A percentile compares a stretch with the other conserved stretches of the same genome.
These are phyloP conservation scores for Leptomonas seymouri DNA, from an alignment of 208 protist genomes.

Conservation along the genomic window DNA sequence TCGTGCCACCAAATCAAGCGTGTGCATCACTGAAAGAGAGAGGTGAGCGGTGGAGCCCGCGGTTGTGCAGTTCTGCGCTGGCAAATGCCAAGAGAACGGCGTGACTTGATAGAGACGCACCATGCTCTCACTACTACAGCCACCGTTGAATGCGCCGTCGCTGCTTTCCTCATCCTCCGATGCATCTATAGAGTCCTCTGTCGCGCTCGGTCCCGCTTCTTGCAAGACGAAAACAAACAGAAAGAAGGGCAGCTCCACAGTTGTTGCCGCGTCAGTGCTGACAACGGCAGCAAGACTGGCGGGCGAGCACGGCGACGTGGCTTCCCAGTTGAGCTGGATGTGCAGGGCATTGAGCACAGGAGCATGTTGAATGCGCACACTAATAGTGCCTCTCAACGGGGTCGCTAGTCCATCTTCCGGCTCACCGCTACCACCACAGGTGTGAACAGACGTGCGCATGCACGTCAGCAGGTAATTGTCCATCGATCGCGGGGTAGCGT, in stretches of 20 bases:
- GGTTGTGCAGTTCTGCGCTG: neutral
- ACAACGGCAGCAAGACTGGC: neutral
- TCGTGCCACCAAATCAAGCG: slow-evolving; percentile 24
- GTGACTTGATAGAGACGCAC: slow-evolving; percentile 30
- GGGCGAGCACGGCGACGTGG: neutral
- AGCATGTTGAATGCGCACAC: slow-evolving; percentile 25
- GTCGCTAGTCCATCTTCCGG: neutral
- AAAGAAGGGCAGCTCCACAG: slow-evolving; percentile 29
- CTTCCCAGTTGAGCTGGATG: slow-evolving; percentile 26
- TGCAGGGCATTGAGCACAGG: slow-evolving; percentile 18
- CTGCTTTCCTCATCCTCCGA: neutral
- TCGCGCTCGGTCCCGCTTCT: neutral
- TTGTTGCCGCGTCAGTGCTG: neutral
- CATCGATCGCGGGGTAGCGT: neutral
- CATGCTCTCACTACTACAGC: neutral
- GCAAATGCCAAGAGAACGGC: slow-evolving; percentile 24
- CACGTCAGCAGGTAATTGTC: neutral
- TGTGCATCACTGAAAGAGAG: slow-evolving; percentile 16
- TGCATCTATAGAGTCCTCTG: neutral
- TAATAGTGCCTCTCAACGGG: slow-evolving; percentile 12
- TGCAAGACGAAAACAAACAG: slow-evolving; percentile 27
- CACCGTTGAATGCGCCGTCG: neutral
- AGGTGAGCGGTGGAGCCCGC: slow-evolving; percentile 5
- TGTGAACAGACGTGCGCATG: neutral
- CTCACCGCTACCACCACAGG: neutral